Evolutionary conservation across 441 rosid species (phyloP).

Genomic region (Syzygium malaccense): DNA sequence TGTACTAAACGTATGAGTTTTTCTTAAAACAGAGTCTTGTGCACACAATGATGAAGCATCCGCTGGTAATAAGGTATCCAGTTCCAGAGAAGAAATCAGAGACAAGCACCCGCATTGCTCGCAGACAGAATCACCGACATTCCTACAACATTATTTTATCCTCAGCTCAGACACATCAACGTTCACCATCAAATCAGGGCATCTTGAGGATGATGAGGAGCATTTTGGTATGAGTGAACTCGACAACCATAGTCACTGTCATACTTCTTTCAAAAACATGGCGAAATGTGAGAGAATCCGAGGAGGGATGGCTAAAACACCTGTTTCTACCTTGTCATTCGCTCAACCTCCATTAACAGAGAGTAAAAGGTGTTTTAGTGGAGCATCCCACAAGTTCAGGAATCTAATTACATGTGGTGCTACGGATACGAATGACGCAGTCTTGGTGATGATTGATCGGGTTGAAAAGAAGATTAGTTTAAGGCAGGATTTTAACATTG

Average conservation of each 20-base stretch:
- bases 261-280: background rate
- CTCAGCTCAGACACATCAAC: slow-evolving; percentile 40
- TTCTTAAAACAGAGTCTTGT: background rate
- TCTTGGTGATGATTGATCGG: slow-evolving; percentile 20
- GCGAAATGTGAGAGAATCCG: background rate
- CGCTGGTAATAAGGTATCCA: background rate
- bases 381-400: slow-evolving; percentile 36
- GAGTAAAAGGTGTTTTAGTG: slow-evolving; percentile 26
- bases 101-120: background rate
- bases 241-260: background rate
- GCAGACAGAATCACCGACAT: slow-evolving; percentile 8
- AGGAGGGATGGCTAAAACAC: background rate
- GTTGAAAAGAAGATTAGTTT: background rate
- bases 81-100: background rate
- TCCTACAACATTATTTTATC: slow-evolving; percentile 18
- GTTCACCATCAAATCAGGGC: slow-evolving; percentile 32
- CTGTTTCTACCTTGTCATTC: background rate
- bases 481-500: background rate
- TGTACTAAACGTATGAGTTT: background rate
- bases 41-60: background rate
- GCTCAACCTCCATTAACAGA: slow-evolving; percentile 6
- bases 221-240: background rate
- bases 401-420: slow-evolving; percentile 48
- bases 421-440: slow-evolving; percentile 39
- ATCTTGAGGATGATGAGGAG: slow-evolving; percentile 9